phyloP scores from a whole-genome alignment of 768 basidiomycete genomes.

The Peribolospora kevripleyi region DNA sequence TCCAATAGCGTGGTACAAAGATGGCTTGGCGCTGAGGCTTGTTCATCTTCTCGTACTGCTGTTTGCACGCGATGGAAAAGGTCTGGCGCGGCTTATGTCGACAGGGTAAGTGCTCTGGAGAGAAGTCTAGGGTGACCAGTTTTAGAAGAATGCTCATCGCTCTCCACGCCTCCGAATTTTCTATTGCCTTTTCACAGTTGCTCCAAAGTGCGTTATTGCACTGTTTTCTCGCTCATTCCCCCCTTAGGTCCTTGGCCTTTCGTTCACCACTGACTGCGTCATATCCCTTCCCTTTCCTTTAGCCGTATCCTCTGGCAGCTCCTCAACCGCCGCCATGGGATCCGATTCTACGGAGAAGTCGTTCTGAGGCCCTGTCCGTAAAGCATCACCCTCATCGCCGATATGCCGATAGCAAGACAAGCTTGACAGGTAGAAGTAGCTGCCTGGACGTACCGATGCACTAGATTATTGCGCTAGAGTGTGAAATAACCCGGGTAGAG shows the following conservation, averaged over 20 bases:
- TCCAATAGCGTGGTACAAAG: neutral
- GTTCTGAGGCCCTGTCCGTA: conserved; percentile 27
- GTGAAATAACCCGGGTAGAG: too few relatives aligned
- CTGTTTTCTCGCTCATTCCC: too few relatives aligned
- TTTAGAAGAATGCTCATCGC: too few relatives aligned
- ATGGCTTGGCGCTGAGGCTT: neutral
- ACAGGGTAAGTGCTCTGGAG: conserved; percentile 30
- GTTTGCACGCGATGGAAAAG: conserved; percentile 92
- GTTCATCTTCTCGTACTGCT: neutral
- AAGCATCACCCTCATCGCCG: too few relatives aligned
- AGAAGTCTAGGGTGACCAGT: neutral
- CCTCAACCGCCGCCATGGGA: conserved; percentile 58
- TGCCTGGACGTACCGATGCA: neutral
- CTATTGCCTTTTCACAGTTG: neutral
- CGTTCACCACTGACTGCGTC: too few relatives aligned
- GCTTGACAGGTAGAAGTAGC: neutral
- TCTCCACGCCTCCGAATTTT: neutral
- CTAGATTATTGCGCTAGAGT: too few relatives aligned
- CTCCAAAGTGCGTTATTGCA: too few relatives aligned
- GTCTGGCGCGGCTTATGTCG: conserved; percentile 72
- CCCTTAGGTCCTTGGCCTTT: too few relatives aligned
- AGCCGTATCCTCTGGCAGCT: conserved; percentile 61
- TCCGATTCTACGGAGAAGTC: conserved; percentile 72
- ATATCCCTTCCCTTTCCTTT: neutral
- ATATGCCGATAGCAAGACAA: too few relatives aligned